phyloP scores from a whole-genome alignment of 1,284 basidiomycete genomes.

The Lignosus rhinocerotis region DNA sequence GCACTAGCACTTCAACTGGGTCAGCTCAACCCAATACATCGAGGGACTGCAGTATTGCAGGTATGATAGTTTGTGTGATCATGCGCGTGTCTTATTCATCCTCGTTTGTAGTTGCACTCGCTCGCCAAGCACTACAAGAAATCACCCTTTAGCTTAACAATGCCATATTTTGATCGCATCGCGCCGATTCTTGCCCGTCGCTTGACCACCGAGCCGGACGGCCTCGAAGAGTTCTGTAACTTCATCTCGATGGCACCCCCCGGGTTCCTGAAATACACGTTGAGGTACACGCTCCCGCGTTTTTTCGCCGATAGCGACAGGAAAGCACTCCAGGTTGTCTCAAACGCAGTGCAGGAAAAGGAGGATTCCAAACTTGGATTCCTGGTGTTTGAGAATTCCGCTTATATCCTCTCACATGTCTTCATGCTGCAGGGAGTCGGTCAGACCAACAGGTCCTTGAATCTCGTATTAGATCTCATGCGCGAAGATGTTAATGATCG shows the following conservation, averaged over 20 bases:
- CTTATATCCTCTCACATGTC: constrained; percentile 71
- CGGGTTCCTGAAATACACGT: constrained; percentile 71
- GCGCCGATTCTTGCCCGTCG: constrained; percentile 67
- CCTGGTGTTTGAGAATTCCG: constrained; percentile 62
- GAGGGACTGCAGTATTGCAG: constrained; percentile 71
- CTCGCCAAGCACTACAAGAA: constrained; percentile 63
- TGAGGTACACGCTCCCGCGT: constrained; percentile 67
- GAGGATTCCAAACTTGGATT: constrained; percentile 48
- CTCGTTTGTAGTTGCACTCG: constrained; percentile 51
- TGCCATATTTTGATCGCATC: constrained; percentile 70
- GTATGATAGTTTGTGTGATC: constrained; percentile 37
- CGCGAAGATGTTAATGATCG: constrained; percentile 37
- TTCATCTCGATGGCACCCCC: constrained; percentile 55
- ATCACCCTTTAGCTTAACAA: constrained; percentile 67
- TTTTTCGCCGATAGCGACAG: constrained; percentile 66
- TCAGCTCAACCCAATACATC: constrained; percentile 63
- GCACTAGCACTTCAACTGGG: constrained; percentile 73
- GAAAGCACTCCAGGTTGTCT: constrained; percentile 42
- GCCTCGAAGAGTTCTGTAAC: constrained; percentile 63
- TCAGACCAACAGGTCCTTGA: constrained; percentile 56
- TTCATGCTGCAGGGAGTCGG: constrained; percentile 60
- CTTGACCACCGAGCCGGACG: constrained; percentile 56
- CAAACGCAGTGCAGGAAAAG: constrained; percentile 44
- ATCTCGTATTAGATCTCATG: constrained; percentile 62
- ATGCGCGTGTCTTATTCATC: not conserved